phyloP scores from a whole-genome alignment of 495 filamentous ascomycete genomes.

The Articulospora tetracladia region DNA sequence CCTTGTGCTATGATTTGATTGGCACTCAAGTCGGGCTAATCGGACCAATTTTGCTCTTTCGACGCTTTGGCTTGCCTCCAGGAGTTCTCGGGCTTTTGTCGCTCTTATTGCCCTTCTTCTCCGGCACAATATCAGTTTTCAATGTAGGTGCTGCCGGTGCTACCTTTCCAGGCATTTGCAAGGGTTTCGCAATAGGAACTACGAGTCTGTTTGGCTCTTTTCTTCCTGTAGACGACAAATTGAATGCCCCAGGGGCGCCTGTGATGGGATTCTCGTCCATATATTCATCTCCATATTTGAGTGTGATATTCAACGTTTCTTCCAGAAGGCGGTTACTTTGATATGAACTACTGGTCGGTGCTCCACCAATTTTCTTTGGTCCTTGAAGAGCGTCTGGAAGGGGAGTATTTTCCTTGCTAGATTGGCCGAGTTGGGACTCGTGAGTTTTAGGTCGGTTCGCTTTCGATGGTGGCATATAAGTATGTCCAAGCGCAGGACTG shows the following conservation, averaged over 20 bases:
- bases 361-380: slow-evolving; percentile 21
- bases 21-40: not conserved
- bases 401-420: slow-evolving; percentile 55
- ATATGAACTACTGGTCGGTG: slow-evolving; percentile 29
- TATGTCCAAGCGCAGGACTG: slow-evolving; percentile 69
- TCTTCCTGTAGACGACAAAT: slow-evolving; percentile 59
- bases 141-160: slow-evolving; percentile 11
- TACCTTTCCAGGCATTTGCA: slow-evolving; percentile 4
- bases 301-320: slow-evolving; percentile 61
- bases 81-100: slow-evolving; percentile 48
- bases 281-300: slow-evolving; percentile 69
- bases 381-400: slow-evolving; percentile 43
- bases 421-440: slow-evolving; percentile 25
- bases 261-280: slow-evolving; percentile 90
- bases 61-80: slow-evolving; percentile 43
- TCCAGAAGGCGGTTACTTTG: slow-evolving; percentile 54
- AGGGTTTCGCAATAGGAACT: slow-evolving; percentile 7
- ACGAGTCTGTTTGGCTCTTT: slow-evolving; percentile 20
- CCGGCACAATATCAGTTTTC: slow-evolving; percentile 21
- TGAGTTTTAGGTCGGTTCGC: slow-evolving; percentile 29
- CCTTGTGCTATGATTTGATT: no score
- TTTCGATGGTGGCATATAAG: slow-evolving; percentile 54
- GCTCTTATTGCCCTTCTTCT: slow-evolving; percentile 19
- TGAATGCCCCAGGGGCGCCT: slow-evolving; percentile 84
- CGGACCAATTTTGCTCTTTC: slow-evolving; percentile 48